These are phyloP conservation scores for Cladophialophora bantiana DNA, from an alignment of 2,329 filamentous ascomycete genomes.

Conservation along the genomic window DNA sequence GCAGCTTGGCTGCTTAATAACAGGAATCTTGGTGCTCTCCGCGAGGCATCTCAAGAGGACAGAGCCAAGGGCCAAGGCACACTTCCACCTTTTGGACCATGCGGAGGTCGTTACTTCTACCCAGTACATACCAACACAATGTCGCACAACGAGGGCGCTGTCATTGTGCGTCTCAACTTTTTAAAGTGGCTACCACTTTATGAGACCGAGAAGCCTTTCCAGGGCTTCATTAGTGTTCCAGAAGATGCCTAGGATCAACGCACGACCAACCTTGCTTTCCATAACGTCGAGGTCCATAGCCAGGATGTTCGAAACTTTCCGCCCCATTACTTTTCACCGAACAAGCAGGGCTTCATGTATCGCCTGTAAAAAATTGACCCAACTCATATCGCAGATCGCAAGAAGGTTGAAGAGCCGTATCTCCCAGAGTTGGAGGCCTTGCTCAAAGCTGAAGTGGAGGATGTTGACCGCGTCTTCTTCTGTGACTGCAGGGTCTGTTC, in stretches of 20 bases:
- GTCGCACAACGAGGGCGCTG: no score
- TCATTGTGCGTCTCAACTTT: no score
- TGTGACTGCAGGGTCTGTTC: constrained; percentile 11
- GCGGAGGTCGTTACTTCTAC: no score
- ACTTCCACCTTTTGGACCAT: no score
- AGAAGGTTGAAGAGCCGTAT: neutral
- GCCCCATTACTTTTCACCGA: neutral
- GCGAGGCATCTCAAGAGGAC: no score
- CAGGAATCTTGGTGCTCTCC: no score
- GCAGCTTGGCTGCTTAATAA: neutral
- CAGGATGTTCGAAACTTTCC: neutral
- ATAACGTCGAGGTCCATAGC: neutral
- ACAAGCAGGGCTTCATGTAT: constrained; percentile 7
- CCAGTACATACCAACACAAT: no score
- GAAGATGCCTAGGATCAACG: neutral
- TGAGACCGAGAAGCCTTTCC: neutral
- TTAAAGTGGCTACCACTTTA: no score
- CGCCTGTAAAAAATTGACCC: neutral
- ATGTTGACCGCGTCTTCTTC: constrained; percentile 6
- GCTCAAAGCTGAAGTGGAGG: neutral
- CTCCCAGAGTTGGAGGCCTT: constrained; percentile 10
- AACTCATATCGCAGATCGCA: neutral
- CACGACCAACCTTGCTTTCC: constrained; percentile 9
- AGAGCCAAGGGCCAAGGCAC: no score
- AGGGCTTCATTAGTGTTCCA: constrained; percentile 5